Conservation (phyloP, 208 protist species). For the Acanthamoeba castellanii region DNA sequence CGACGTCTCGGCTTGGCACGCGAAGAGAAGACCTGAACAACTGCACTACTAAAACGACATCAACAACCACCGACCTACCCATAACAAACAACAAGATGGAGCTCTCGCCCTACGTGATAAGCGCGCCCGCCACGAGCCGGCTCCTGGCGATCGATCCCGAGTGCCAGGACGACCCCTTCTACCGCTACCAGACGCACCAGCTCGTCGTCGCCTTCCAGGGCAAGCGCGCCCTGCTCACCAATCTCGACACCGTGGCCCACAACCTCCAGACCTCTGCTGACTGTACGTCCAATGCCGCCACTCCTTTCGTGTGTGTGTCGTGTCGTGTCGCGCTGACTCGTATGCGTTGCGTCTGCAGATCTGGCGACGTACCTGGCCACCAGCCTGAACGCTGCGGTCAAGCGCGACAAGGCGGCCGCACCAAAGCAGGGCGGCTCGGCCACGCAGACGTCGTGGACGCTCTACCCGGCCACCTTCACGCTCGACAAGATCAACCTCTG, state of each 20-base stretch:
- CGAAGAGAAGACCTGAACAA: not conserved
- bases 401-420: not conserved
- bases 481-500: not conserved
- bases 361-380: conserved; percentile 7
- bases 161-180: not conserved
- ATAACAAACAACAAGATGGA: not conserved
- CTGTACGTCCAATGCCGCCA: not conserved
- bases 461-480: conserved; percentile 37
- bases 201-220: not conserved
- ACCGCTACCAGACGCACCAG: conserved; percentile 24
- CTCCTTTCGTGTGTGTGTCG: not conserved
- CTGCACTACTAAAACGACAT: not conserved
- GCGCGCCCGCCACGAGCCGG: not conserved
- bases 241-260: not conserved
- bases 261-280: conserved; percentile 19
- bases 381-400: not conserved
- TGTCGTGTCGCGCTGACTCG: not conserved
- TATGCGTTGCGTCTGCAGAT: not conserved
- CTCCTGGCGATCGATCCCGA: not conserved
- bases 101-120: not conserved
- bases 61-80: not conserved
- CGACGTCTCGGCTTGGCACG: too few species aligned
- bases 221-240: not conserved
- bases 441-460: not conserved
- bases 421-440: not conserved